Conservation (phyloP, 164 flowering plant species). For the Echeveria elegans region DNA sequence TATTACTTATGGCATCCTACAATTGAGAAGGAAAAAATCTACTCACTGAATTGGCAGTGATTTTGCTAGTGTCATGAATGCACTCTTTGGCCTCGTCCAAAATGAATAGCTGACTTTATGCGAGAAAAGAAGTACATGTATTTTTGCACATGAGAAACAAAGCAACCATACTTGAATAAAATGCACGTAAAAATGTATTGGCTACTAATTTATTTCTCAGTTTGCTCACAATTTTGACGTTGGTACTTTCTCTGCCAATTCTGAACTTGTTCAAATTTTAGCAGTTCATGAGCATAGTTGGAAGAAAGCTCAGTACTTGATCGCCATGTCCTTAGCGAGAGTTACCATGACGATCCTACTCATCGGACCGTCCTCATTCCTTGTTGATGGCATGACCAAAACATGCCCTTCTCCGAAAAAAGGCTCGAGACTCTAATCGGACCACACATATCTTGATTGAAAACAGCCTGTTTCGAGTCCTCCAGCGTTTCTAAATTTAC, state of each 20-base stretch:
- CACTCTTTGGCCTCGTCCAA: too few species aligned
- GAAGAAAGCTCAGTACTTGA: constrained; percentile 25
- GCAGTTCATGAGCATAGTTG: constrained; percentile 31
- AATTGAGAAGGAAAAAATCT: too few species aligned
- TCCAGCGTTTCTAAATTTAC: constrained; percentile 29
- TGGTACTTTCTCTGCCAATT: too few species aligned
- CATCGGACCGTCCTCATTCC: constrained; percentile 25
- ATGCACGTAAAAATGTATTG: too few species aligned
- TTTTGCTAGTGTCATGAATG: too few species aligned
- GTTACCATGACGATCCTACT: constrained; percentile 53
- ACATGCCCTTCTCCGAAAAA: constrained; percentile 35
- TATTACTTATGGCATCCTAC: too few species aligned
- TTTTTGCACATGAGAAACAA: too few species aligned
- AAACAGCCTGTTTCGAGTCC: constrained; percentile 22
- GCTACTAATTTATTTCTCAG: too few species aligned
- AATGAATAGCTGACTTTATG: too few species aligned
- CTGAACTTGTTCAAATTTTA: neutral
- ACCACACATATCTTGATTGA: constrained; percentile 17
- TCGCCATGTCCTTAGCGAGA: constrained; percentile 30
- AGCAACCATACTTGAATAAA: too few species aligned
- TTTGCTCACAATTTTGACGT: too few species aligned
- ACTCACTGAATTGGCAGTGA: too few species aligned
- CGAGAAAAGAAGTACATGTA: neutral
- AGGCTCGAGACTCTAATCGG: constrained; percentile 42
- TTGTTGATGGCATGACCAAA: constrained; percentile 35